Conservation (phyloP, 139 green algal genomes). For the Tetradesmus obliquus region DNA sequence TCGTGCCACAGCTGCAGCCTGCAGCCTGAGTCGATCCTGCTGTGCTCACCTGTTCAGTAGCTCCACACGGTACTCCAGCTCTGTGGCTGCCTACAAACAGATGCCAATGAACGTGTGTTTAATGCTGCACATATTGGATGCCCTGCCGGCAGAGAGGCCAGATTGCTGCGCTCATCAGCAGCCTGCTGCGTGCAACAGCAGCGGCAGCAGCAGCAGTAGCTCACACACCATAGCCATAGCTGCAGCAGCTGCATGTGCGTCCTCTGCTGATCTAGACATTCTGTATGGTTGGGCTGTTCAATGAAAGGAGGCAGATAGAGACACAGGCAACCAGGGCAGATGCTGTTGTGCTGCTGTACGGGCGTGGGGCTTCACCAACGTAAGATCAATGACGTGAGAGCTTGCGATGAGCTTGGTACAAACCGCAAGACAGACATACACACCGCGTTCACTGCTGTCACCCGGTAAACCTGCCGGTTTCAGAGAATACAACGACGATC, state of each 20-base stretch:
- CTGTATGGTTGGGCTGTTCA: background rate
- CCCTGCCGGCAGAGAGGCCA: background rate
- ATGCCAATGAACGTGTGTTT: background rate
- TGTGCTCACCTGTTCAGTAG: conserved; percentile 89
- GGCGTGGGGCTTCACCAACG: background rate
- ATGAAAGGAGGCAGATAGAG: background rate
- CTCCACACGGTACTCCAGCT: conserved; percentile 95
- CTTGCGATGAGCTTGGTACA: too few relatives aligned
- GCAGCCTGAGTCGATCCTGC: too few relatives aligned
- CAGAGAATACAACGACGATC: background rate
- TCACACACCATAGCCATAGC: conserved; percentile 36
- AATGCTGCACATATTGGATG: background rate
- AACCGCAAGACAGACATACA: too few relatives aligned
- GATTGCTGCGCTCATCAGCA: background rate
- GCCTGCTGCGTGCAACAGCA: background rate
- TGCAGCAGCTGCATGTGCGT: conserved; percentile 38
- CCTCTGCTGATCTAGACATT: conserved; percentile 25
- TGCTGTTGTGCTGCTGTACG: background rate
- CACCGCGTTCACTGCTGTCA: background rate
- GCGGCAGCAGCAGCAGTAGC: background rate
- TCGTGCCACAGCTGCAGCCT: too few relatives aligned
- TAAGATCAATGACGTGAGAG: too few relatives aligned
- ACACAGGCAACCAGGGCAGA: background rate
- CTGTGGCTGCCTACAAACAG: conserved; percentile 74
- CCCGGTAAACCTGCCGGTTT: background rate